Conservation (phyloP, 495 filamentous ascomycete species). For the Talaromyces proteolyticus region DNA sequence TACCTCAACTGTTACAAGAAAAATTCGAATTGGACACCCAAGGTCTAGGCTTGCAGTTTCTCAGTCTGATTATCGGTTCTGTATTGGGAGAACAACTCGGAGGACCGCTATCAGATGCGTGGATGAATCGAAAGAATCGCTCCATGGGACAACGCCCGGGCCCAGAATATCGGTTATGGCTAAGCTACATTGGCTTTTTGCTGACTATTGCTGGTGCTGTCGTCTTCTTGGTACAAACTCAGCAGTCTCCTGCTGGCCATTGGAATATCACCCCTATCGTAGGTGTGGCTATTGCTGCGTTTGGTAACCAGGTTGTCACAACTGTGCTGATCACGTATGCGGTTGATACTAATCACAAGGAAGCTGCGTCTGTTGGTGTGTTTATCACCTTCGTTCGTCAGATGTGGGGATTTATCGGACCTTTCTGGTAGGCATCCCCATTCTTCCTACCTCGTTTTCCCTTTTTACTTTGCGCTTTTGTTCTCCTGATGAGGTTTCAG, state of each 20-base stretch:
- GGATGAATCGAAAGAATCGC: conserved; percentile 19
- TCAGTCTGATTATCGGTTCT: conserved; percentile 32
- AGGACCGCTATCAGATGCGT: conserved; percentile 26
- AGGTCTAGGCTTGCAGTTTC: conserved; percentile 34
- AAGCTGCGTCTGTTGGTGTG: conserved; percentile 15
- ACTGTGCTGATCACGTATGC: conserved; percentile 38
- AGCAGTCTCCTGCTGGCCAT: conserved; percentile 16
- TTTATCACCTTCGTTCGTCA: conserved; percentile 34
- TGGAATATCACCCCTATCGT: conserved; percentile 36
- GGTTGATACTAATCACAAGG: conserved; percentile 32
- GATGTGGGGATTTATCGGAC: conserved; percentile 38
- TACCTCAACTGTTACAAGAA: conserved; percentile 30
- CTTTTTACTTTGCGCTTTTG: conserved; percentile 3
- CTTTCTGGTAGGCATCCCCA: conserved; percentile 30
- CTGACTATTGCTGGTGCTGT: conserved; percentile 28
- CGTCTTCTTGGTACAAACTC: conserved; percentile 26
- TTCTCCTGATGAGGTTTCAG: background rate
- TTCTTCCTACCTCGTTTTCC: background rate
- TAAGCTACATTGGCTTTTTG: conserved; percentile 29
- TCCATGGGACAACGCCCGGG: conserved; percentile 8
- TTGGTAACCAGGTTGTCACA: conserved; percentile 39
- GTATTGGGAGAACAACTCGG: conserved; percentile 38
- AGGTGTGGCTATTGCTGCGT: conserved; percentile 27
- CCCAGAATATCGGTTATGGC: conserved; percentile 31
- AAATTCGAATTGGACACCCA: conserved; percentile 34